Evolutionary conservation across 345 rosid species (phyloP).

Genomic region (Pistacia integerrima): DNA sequence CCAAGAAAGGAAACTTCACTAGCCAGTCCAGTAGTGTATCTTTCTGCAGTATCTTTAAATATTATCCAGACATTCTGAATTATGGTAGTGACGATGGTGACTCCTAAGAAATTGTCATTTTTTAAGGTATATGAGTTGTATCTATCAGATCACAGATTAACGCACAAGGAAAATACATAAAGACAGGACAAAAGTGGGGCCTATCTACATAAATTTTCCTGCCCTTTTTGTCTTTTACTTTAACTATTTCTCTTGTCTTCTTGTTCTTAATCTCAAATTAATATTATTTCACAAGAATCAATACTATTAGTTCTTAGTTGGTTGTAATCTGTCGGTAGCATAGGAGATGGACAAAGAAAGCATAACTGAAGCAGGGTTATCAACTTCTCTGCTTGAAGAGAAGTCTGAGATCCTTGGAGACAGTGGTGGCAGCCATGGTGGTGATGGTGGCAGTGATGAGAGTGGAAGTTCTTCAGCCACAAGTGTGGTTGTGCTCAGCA

Average conservation of each 20-base stretch:
- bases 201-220: not conserved
- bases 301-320: not conserved
- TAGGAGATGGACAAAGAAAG: slow-evolving; percentile 7
- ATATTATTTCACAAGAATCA: not conserved
- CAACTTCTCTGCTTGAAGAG: slow-evolving; percentile 17
- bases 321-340: not conserved
- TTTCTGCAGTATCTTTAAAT: not conserved
- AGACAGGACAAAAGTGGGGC: not conserved
- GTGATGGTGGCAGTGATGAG: not conserved
- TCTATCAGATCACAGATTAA: not conserved
- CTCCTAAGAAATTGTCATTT: no score
- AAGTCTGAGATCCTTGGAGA: not conserved
- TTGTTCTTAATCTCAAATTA: not conserved
- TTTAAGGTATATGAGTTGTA: not conserved
- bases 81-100: not conserved
- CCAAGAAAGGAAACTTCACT: no score
- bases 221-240: not conserved
- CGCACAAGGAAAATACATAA: not conserved
- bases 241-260: not conserved
- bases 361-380: slow-evolving; percentile 15
- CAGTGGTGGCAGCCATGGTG: not conserved
- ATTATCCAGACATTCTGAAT: not conserved
- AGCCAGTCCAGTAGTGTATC: not conserved
- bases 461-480: slow-evolving; percentile 22
- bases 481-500: slow-evolving; percentile 16